Percentiles rank a stretch among this genome's conserved stretches.
Evolutionary conservation across 2,329 filamentous ascomycete species (phyloP).

Genomic region (Cylindrodendrum hubeiense): DNA sequence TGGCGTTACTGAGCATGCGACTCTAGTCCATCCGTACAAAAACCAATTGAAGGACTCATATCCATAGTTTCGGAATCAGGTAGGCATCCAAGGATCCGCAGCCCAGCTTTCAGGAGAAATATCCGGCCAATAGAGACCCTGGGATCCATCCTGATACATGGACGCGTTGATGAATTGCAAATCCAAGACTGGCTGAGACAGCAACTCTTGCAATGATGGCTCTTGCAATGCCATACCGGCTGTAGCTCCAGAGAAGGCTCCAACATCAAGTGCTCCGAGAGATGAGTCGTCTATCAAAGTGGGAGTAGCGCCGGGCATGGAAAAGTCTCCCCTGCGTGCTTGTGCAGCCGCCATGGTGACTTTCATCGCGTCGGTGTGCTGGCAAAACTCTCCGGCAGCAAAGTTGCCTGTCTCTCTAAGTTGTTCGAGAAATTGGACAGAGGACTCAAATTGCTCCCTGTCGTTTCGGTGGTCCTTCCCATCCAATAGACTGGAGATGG

Average conservation of each 20-base stretch:
- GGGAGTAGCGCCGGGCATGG: conserved; percentile 2
- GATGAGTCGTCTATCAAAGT: conserved; percentile 23
- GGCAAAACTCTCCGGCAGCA: conserved; percentile 55
- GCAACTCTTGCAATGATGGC: conserved; percentile 50
- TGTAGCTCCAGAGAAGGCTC: conserved; percentile 29
- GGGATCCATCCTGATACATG: conserved; percentile 42
- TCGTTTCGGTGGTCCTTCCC: conserved; percentile 49
- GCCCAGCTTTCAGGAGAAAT: conserved; percentile 44
- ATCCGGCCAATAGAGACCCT: conserved; percentile 42
- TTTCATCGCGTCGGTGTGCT: conserved; percentile 54
- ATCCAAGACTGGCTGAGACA: conserved; percentile 49
- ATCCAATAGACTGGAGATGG: conserved; percentile 55
- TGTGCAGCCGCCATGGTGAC: conserved; percentile 39
- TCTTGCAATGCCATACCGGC: conserved; percentile 52
- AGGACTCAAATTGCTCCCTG: conserved; percentile 54
- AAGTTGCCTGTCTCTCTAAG: conserved; percentile 55
- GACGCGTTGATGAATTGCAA: conserved; percentile 50
- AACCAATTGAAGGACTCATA: too few relatives aligned
- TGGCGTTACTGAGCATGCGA: neutral
- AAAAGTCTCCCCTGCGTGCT: conserved; percentile 33
- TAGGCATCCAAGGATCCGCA: conserved; percentile 33
- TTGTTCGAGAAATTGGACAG: conserved; percentile 53
- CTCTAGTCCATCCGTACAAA: neutral
- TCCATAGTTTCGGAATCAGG: neutral
- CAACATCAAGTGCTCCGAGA: conserved; percentile 33